phyloP scores from a whole-genome alignment of 2,329 filamentous ascomycete genomes.

The Cordyceps militaris region DNA sequence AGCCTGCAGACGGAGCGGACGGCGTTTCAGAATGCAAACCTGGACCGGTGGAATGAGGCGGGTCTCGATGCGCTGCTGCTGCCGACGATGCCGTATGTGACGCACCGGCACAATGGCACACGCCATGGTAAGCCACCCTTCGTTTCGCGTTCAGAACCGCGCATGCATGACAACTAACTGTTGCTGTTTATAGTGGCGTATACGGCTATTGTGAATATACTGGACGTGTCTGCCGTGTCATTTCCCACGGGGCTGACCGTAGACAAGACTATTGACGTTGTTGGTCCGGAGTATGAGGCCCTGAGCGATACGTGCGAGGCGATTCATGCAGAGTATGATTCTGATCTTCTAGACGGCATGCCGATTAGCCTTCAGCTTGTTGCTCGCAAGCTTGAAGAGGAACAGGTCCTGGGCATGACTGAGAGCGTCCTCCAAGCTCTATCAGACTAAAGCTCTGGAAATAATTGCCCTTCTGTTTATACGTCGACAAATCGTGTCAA shows the following conservation, averaged over 20 bases:
- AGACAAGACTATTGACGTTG: conserved; percentile 32
- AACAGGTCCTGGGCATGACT: conserved; percentile 31
- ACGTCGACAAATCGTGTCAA: background rate
- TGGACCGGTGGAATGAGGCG: conserved; percentile 38
- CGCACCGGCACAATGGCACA: conserved; percentile 32
- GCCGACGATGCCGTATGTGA: conserved; percentile 43
- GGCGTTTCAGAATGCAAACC: conserved; percentile 38
- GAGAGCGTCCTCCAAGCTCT: conserved; percentile 20
- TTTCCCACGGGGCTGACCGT: conserved; percentile 37
- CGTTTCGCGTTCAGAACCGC: conserved; percentile 13
- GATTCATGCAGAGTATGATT: conserved; percentile 36
- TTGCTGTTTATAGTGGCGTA: conserved; percentile 33
- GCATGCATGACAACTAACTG: background rate
- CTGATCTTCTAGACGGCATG: conserved; percentile 32
- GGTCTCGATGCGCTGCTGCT: conserved; percentile 57
- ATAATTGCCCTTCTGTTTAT: background rate
- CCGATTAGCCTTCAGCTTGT: conserved; percentile 39
- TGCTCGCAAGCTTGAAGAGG: conserved; percentile 34
- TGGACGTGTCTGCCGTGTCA: conserved; percentile 42
- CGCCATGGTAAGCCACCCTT: conserved; percentile 1
- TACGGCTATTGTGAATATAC: conserved; percentile 42
- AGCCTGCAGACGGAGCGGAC: conserved; percentile 38
- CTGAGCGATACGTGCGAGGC: conserved; percentile 30
- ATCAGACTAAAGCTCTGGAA: background rate
- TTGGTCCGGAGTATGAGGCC: conserved; percentile 24